Base-by-base conservation (phyloP, 106 monocot species). In the Alisma plantagoaquatica region DNA sequence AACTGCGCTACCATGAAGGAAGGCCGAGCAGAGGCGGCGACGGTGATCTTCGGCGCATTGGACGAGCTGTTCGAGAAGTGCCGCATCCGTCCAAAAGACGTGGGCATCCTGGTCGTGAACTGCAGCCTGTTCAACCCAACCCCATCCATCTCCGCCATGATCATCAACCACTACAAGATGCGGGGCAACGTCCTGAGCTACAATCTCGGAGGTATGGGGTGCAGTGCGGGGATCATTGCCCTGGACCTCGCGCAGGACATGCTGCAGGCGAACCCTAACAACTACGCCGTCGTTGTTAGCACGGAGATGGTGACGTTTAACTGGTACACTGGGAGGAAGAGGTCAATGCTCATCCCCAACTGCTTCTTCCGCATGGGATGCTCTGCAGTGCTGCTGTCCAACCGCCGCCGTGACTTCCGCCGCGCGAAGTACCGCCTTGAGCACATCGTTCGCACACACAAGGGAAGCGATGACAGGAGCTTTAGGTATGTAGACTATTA, bases 91-190 rank as follows among this genome's bases (percentile, higher is more conserved):
- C 47, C 66, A 9, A 56, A 49, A 23, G 61, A 61, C 49, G 31
- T 61, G 12, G 61, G 49, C 22, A 61, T 61, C 47, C 33, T 61
- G 10, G 33, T 61, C 21, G 61, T 61, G 27, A 61, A 46, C 45
- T 59, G 59, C 59, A 59, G 59, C 33, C 61, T 48, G 17, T 61
- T 61, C 61, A 49, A 47, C 48, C 49, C 61, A 29, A 61, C 61
- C 5, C 61, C 61, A 16, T 61, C 61, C 24, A 57, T 57, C 38
- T 57, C 57, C 16, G 57, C 57, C 41, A 57, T 57, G 57, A 42
- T 57, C 6, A 69, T 91, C 4, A 91, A 91, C 74, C 91, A 91
- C 64, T 91, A 81, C 84, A 91, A 91, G 70, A 91, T 91, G 91
- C 42, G 78, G 17, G 85, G 91, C 3, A 46, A 59, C 59, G 14